Evolutionary conservation across 1,284 basidiomycete genomes (phyloP), one percentile per base, ranked within the genome.

Genomic region (Albatrellus sp.): DNA sequence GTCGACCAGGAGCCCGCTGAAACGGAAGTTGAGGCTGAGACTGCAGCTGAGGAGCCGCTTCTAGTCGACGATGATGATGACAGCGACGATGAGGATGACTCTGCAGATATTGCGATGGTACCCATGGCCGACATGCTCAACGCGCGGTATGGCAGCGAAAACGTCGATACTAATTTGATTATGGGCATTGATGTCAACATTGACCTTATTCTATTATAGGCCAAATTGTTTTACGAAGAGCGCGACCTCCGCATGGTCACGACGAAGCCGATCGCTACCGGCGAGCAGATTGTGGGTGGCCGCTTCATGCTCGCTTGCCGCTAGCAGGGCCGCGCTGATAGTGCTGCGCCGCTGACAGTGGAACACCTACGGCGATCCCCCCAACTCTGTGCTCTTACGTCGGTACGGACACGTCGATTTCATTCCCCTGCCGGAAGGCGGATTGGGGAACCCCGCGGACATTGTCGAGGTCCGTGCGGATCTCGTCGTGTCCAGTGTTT

Each of bases 101-200:
- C 79, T 1, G 69, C 74, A 1, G 79, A 89, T 51, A 80, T 91
- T 9, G 81, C 88, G 0, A 96, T 98, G 92, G 87, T 98, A 1
- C 94, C 94, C 0, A 83, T 98, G 71, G 96, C 94, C 1, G 94
- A 98, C 61, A 82, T 98, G 71, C 69, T 94, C 42, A 96, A 94
- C 54, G 92, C 92, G 5, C 76, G 80, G 45, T 90, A 78, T 59
- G 82, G 77, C n/a, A 75, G 73, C 29, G 86, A 91, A 61, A 97
- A 96, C 53, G 92, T 90, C 53, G 48, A 77, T 59, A 28, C 5
- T 28, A 16, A 30, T 45, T 10, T 9, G 19, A 37, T 7, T 24
- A 24, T 7, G 24, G 7, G 24, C 24, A 24, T 24, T 24, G 24
- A 7, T 7, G 24, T 24, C 24, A 7, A 7, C 32, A 11, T 16